These are phyloP conservation scores for Sporodiniella umbellata DNA, from an alignment of 371 early-diverging fungal species.

Conservation along the genomic window DNA sequence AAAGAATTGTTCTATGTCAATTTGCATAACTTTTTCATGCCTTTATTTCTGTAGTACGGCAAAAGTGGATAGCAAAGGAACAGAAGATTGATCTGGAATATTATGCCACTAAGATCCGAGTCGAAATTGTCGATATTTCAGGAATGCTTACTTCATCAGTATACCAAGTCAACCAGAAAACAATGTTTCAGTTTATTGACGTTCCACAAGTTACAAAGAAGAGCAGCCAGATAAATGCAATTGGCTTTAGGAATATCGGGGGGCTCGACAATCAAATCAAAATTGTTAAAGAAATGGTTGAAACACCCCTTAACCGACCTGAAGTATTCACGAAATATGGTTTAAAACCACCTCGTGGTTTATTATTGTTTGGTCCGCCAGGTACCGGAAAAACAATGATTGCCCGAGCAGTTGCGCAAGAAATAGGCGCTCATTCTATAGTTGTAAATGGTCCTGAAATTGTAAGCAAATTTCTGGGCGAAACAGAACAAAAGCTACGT, in stretches of 20 bases:
- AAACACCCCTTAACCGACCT: conserved; percentile 79
- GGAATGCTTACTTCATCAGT: background rate
- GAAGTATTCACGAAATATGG: conserved; percentile 68
- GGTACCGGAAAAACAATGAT: conserved; percentile 98
- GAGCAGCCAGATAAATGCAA: conserved; percentile 4
- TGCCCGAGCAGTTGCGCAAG: conserved; percentile 86
- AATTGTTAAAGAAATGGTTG: conserved; percentile 82
- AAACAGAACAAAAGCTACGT: conserved; percentile 90
- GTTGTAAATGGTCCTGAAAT: conserved; percentile 96
- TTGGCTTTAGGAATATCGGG: conserved; percentile 62
- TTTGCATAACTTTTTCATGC: too few species aligned
- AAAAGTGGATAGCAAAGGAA: conserved; percentile 43
- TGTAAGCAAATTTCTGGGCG: conserved; percentile 94
- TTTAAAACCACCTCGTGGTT: conserved; percentile 85
- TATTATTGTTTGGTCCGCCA: conserved; percentile 95
- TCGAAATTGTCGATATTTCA: conserved; percentile 3
- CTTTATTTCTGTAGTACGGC: conserved; percentile 33
- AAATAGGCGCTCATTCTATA: conserved; percentile 79
- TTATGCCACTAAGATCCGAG: conserved; percentile 2
- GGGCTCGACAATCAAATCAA: conserved; percentile 71
- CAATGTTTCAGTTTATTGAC: conserved; percentile 6
- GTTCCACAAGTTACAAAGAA: background rate
- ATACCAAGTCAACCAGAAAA: conserved; percentile 27
- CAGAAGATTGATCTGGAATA: conserved; percentile 55
- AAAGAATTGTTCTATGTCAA: too few species aligned